phyloP scores from a whole-genome alignment of 1,139 yeast genomes.

The Yamadazyma atmosphaerica region DNA sequence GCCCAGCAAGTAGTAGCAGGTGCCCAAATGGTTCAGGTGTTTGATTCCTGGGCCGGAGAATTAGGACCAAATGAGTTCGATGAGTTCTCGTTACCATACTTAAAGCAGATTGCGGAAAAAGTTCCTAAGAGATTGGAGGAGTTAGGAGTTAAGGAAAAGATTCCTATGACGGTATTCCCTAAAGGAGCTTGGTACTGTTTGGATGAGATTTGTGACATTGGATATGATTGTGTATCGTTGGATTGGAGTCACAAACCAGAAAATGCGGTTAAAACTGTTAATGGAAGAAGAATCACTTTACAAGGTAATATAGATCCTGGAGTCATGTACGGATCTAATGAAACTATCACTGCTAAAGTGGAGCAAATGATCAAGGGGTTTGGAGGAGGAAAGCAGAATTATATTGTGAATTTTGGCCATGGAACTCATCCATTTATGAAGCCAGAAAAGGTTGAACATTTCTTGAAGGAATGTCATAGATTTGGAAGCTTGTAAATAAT shows the following conservation, averaged over 20 bases:
- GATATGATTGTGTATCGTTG: constrained; percentile 83
- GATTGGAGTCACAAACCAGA: constrained; percentile 91
- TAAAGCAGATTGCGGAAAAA: constrained; percentile 69
- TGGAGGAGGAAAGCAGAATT: constrained; percentile 88
- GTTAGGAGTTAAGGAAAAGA: constrained; percentile 65
- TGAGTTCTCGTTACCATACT: constrained; percentile 86
- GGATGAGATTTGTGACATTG: constrained; percentile 80
- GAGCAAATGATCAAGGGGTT: constrained; percentile 86
- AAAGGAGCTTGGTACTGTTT: constrained; percentile 98
- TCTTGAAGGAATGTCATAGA: constrained; percentile 85
- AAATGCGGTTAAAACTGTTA: constrained; percentile 77
- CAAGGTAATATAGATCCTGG: constrained; percentile 98
- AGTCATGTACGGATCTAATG: constrained; percentile 85
- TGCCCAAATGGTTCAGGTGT: constrained; percentile 95
- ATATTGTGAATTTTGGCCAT: constrained; percentile 93
- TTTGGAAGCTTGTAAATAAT: constrained; percentile 51
- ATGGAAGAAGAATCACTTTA: constrained; percentile 74
- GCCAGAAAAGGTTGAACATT: constrained; percentile 82
- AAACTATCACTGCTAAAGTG: constrained; percentile 74
- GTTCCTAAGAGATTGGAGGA: constrained; percentile 71
- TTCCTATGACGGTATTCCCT: constrained; percentile 90
- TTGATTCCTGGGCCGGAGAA: constrained; percentile 98
- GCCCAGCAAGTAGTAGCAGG: constrained; percentile 97
- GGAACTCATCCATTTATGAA: constrained; percentile 98
- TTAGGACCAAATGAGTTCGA: constrained; percentile 85